Conservation (phyloP, 2,329 filamentous ascomycete genomes). For the Hypoxylon sp. region DNA sequence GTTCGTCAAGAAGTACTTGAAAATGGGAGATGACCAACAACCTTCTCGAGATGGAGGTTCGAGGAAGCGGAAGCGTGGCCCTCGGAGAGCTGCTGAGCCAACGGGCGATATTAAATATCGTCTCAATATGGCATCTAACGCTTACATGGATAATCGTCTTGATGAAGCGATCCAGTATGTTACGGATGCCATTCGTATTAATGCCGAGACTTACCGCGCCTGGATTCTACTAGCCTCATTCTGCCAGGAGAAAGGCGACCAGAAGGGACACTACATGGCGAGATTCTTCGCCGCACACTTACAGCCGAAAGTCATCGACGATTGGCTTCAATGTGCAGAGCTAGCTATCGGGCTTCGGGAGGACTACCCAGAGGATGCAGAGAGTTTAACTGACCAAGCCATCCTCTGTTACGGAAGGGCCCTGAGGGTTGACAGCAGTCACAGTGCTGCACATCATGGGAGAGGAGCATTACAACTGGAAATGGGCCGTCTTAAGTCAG, state of each 20-base stretch:
- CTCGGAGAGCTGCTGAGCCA: conserved; percentile 74
- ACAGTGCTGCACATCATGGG: conserved; percentile 69
- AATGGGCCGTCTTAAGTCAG: conserved; percentile 66
- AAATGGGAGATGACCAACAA: conserved; percentile 20
- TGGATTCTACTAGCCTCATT: conserved; percentile 74
- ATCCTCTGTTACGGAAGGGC: conserved; percentile 72
- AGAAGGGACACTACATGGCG: conserved; percentile 69
- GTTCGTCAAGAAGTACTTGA: conserved; percentile 28
- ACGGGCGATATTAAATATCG: conserved; percentile 78
- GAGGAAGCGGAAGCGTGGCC: conserved; percentile 57
- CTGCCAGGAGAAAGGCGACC: conserved; percentile 70
- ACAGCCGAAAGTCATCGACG: conserved; percentile 69
- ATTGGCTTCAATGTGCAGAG: conserved; percentile 71
- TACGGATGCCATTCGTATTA: conserved; percentile 75
- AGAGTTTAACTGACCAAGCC: conserved; percentile 65
- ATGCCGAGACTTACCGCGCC: conserved; percentile 74
- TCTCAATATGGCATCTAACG: conserved; percentile 75
- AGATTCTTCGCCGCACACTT: conserved; percentile 73
- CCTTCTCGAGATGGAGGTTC: conserved; percentile 31
- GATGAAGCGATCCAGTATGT: conserved; percentile 70
- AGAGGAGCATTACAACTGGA: conserved; percentile 71
- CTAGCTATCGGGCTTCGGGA: conserved; percentile 66
- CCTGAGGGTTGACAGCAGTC: conserved; percentile 68
- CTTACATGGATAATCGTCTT: conserved; percentile 74
- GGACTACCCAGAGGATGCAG: conserved; percentile 60